Percentiles rank a stretch among this genome's conserved stretches.
Conservation (phyloP, 805 yeast species). For the Sugiyamaella valdiviana region DNA sequence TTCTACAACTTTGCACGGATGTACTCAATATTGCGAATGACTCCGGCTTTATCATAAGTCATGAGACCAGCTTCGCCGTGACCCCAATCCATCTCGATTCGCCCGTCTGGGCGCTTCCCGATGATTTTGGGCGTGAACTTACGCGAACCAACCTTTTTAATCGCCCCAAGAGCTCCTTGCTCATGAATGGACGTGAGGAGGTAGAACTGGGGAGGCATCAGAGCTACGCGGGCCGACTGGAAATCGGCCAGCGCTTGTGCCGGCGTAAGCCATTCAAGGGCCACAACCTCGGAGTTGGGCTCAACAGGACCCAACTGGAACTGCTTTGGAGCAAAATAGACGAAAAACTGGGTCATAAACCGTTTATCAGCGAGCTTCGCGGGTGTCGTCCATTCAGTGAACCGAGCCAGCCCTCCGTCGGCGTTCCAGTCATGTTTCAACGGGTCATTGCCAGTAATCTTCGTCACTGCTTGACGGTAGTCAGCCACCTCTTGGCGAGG, state of each 20-base stretch:
- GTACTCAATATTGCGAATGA: constrained; percentile 9
- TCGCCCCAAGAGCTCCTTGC: constrained; percentile 12
- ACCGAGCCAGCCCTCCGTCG: constrained; percentile 11
- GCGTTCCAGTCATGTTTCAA: constrained; percentile 9
- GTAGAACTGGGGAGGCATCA: constrained; percentile 32
- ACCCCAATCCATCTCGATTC: constrained; percentile 25
- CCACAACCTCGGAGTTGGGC: constrained; percentile 10
- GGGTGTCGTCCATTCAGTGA: constrained; percentile 31
- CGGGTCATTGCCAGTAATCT: constrained; percentile 8
- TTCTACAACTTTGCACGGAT: constrained; percentile 1
- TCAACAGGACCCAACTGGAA: constrained; percentile 12
- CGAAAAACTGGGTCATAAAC: constrained; percentile 27
- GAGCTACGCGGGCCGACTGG: constrained; percentile 16
- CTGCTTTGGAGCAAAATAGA: constrained; percentile 18
- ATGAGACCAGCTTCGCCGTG: constrained; percentile 20
- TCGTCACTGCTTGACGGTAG: constrained; percentile 10
- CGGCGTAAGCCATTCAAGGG: constrained; percentile 28
- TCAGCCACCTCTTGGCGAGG: constrained; percentile 4
- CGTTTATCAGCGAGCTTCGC: constrained; percentile 17
- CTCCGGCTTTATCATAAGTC: constrained; percentile 10
- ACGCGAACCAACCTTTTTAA: constrained; percentile 12
- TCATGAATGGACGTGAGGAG: constrained; percentile 17
- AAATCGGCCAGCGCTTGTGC: constrained; percentile 20
- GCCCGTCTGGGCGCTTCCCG: constrained; percentile 17
- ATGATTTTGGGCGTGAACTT: constrained; percentile 21